phyloP scores from a whole-genome alignment of 1,139 yeast genomes.

The Suhomyces kunorum region DNA sequence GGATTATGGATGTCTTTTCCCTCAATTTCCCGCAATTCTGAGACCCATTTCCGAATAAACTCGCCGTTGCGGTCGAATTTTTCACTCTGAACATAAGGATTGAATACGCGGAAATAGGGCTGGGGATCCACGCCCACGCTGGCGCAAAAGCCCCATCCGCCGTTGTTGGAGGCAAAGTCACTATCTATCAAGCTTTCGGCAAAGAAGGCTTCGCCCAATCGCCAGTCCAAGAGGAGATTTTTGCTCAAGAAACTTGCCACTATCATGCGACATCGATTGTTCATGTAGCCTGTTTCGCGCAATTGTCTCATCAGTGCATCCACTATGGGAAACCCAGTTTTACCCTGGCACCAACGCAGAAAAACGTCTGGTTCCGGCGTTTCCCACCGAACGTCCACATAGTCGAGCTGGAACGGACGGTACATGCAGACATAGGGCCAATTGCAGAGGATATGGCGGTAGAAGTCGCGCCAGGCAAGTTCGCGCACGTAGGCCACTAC shows the following conservation, averaged over 20 bases:
- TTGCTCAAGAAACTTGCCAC: conserved; percentile 54
- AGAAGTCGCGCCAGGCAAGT: conserved; percentile 60
- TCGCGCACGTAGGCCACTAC: conserved; percentile 38
- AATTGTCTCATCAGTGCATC: conserved; percentile 60
- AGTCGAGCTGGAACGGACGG: conserved; percentile 48
- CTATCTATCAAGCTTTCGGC: conserved; percentile 50
- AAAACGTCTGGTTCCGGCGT: conserved; percentile 35
- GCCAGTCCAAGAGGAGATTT: conserved; percentile 55
- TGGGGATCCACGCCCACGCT: conserved; percentile 56
- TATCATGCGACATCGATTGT: conserved; percentile 56
- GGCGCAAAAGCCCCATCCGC: conserved; percentile 60
- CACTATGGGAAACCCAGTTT: conserved; percentile 56
- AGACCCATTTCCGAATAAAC: conserved; percentile 52
- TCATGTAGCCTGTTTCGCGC: conserved; percentile 51
- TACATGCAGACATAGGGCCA: conserved; percentile 57
- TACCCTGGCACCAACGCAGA: conserved; percentile 52
- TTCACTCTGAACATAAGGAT: conserved; percentile 52
- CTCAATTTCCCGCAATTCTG: conserved; percentile 40
- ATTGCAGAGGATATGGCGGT: conserved; percentile 47
- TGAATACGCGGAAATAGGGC: conserved; percentile 57
- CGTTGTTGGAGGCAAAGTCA: conserved; percentile 55
- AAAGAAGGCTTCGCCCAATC: conserved; percentile 55
- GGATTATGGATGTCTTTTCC: conserved; percentile 41
- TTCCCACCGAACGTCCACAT: conserved; percentile 43
- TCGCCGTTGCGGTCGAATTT: conserved; percentile 49